Base-by-base conservation (phyloP, 2,329 filamentous ascomycete genomes). In the Epichloe uncinata region DNA sequence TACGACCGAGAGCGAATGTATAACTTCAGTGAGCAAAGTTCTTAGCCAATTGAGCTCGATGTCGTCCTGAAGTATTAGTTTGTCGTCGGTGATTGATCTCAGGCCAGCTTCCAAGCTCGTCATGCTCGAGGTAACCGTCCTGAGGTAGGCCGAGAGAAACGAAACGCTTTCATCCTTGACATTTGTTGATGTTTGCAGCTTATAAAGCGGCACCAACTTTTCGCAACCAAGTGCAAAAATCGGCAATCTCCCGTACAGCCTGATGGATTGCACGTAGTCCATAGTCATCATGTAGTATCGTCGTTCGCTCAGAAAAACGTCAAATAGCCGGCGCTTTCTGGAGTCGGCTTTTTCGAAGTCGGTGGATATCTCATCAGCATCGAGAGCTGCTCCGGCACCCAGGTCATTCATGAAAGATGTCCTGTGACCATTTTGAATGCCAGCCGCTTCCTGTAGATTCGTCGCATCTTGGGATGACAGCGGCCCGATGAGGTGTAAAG, bases 391-490 rank as follows among this genome's bases (percentile, higher is more conserved):
- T 1, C 68, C 62, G 3, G 72, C 66, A 42, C 71, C 73, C 30
- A 82, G 58, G 50, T 78, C 68, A 20, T 77, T 68, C 56, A 79
- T 60, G 60, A 87, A 67, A 60, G 75, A 70, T 56, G 81, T 70
- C 61, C 75, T 71, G 54, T 78, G 75, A 12, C 73, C 66, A 63
- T 79, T 82, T 51, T 77, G 78, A 30, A 80, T 73, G 18, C 84
- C 84, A 12, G 84, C 78, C 15, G 85, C 85, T 58, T 85, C 84
- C 59, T 85, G 82, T 43, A 94, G 69, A 59, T 87, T 89, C 50
- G 82, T 75, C 15, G 81, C 73, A 70, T 94, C 87, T 57, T 93
- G 87, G 44, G 83, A 81, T 0, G 87, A 88, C 50, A 91, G 79
- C 1, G 81, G 79, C 13, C 77, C 78, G 41, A 81, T 73, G 1